Conservation (phyloP, 1,284 basidiomycete genomes). For the Naganishia sp. region DNA sequence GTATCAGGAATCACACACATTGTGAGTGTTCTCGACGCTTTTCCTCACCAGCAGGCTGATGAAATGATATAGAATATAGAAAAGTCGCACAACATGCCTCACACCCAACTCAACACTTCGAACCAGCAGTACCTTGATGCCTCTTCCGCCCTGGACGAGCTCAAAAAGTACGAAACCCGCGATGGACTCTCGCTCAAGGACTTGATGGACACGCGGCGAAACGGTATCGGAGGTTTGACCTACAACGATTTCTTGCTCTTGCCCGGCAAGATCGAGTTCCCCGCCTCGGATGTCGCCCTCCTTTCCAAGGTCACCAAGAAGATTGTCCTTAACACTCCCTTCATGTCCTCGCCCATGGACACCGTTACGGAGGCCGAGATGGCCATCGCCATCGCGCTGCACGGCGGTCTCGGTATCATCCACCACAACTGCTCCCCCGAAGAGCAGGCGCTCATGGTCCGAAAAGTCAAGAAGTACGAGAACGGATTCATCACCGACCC, state of each 20-base stretch:
- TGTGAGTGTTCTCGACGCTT: background rate
- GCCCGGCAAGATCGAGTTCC: conserved; percentile 96
- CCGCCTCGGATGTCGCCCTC: conserved; percentile 68
- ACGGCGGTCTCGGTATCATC: conserved; percentile 97
- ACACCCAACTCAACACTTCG: conserved; percentile 22
- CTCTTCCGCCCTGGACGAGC: conserved; percentile 65
- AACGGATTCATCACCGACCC: conserved; percentile 99
- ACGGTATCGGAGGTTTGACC: conserved; percentile 78
- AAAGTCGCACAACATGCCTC: background rate
- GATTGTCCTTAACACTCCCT: conserved; percentile 90
- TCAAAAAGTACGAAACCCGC: conserved; percentile 69
- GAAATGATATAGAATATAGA: background rate
- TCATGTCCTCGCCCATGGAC: conserved; percentile 99
- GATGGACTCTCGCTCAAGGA: conserved; percentile 86
- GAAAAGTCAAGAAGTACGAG: conserved; percentile 95
- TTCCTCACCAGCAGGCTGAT: background rate
- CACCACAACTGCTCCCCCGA: conserved; percentile 93
- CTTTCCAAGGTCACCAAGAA: conserved; percentile 89
- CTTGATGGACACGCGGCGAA: conserved; percentile 83
- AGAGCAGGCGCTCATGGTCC: conserved; percentile 93
- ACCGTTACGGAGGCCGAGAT: conserved; percentile 97
- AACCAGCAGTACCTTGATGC: conserved; percentile 37
- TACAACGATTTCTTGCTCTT: conserved; percentile 93
- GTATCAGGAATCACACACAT: conserved; percentile 11
- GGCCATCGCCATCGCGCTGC: conserved; percentile 92